Percentiles rank a stretch among this genome's conserved stretches.
These are phyloP conservation scores for Fusarium newnesense DNA, from an alignment of 2,329 filamentous ascomycete genomes.

Conservation along the genomic window DNA sequence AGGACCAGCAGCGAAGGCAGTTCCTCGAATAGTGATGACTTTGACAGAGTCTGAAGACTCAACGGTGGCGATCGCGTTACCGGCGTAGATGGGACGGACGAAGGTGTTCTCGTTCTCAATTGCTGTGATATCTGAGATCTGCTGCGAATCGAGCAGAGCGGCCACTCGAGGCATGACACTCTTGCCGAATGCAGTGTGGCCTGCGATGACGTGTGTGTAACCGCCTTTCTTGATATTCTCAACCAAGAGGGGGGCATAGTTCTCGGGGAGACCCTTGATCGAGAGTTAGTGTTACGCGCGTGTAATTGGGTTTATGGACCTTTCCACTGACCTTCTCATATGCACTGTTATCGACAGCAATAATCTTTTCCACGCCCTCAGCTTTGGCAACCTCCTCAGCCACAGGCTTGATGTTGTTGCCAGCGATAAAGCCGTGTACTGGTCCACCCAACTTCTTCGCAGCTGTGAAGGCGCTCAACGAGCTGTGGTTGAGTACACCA, in stretches of 20 bases:
- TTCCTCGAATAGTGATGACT: constrained; percentile 91
- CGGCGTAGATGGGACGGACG: constrained; percentile 95
- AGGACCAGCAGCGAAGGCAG: constrained; percentile 83
- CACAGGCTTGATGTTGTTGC: constrained; percentile 76
- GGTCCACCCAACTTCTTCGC: constrained; percentile 87
- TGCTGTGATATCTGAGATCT: constrained; percentile 89
- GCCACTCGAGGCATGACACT: constrained; percentile 91
- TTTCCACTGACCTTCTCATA: constrained; percentile 84
- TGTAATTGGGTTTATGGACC: not conserved
- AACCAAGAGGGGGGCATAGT: constrained; percentile 89
- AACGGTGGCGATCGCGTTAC: constrained; percentile 96
- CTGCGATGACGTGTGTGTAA: constrained; percentile 90
- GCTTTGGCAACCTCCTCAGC: constrained; percentile 90
- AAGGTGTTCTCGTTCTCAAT: constrained; percentile 95
- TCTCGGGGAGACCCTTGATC: constrained; percentile 84
- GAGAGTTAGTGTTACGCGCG: constrained; percentile 16
- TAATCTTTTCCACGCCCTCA: constrained; percentile 89
- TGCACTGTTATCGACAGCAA: constrained; percentile 85
- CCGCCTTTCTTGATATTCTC: constrained; percentile 97
- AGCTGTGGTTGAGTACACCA: constrained; percentile 84
- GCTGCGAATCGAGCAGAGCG: constrained; percentile 89
- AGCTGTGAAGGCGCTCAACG: constrained; percentile 85
- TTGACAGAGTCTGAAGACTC: constrained; percentile 89
- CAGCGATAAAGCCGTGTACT: constrained; percentile 89
- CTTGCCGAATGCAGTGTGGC: constrained; percentile 97